phyloP scores from a whole-genome alignment of 2,329 filamentous ascomycete species.

The Fusarium sp. region DNA sequence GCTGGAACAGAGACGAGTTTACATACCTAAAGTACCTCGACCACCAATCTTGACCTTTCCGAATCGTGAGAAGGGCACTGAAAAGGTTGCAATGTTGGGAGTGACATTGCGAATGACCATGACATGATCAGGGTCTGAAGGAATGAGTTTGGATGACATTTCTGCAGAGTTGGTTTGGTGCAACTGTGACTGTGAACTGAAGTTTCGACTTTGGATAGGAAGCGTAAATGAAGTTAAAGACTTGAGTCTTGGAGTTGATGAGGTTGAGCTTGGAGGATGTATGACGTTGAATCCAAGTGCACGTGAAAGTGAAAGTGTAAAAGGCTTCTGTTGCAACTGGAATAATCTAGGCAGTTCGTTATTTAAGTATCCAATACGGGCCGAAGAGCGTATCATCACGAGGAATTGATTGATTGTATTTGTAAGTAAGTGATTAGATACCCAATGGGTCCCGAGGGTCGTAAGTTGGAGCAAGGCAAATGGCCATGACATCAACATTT shows the following conservation, averaged over 20 bases:
- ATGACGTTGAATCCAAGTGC: not conserved
- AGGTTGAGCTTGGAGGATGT: constrained; percentile 14
- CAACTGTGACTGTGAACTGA: constrained; percentile 26
- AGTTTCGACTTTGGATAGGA: constrained; percentile 1
- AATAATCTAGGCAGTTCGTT: not conserved
- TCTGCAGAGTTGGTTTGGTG: constrained; percentile 22
- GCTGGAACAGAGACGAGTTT: not conserved
- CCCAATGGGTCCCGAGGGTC: not conserved
- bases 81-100: constrained; percentile 80
- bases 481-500: constrained; percentile 40
- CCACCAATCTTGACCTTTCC: constrained; percentile 86
- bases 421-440: not conserved
- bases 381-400: constrained; percentile 17
- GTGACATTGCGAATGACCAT: constrained; percentile 92
- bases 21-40: constrained; percentile 82
- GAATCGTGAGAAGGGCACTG: constrained; percentile 85
- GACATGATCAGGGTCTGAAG: constrained; percentile 78
- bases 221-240: not conserved
- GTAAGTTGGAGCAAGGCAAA: constrained; percentile 11
- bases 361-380: constrained; percentile 16
- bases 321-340: not conserved
- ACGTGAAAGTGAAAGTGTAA: constrained; percentile 20
- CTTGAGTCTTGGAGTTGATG: constrained; percentile 3
- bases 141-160: constrained; percentile 74
- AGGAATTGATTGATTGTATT: not conserved